Conservation (phyloP, 2,329 filamentous ascomycete genomes). For the Botrytis paeoniae region DNA sequence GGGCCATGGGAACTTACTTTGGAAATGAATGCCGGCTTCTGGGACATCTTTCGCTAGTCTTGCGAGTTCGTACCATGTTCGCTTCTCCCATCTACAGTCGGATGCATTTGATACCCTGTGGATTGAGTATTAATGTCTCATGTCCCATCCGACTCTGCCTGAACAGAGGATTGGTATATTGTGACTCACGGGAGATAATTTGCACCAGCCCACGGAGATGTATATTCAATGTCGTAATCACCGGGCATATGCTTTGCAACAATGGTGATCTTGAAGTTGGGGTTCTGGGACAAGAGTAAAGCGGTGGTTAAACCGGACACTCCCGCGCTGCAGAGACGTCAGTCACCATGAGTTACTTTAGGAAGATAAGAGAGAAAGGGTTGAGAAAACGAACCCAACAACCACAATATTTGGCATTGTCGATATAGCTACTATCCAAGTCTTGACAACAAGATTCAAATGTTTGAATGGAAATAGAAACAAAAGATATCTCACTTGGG, state of each 20-base stretch:
- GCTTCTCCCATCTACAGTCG: conserved; percentile 54
- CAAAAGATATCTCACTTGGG: not conserved
- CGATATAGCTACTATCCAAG: not conserved
- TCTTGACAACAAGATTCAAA: not conserved
- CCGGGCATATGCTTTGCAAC: conserved; percentile 89
- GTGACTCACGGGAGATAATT: conserved; percentile 68
- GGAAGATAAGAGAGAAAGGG: conserved; percentile 22
- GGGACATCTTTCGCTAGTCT: conserved; percentile 62
- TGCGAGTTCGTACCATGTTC: conserved; percentile 62
- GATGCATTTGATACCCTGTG: conserved; percentile 25
- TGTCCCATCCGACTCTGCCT: conserved; percentile 3
- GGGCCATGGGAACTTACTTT: conserved; percentile 46
- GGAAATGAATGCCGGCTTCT: conserved; percentile 78
- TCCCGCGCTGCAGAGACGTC: conserved; percentile 50
- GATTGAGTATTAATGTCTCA: conserved; percentile 34
- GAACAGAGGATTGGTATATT: conserved; percentile 1
- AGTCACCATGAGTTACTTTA: not conserved
- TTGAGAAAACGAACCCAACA: conserved; percentile 34
- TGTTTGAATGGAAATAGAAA: not conserved
- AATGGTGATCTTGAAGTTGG: conserved; percentile 61
- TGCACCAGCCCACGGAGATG: conserved; percentile 84
- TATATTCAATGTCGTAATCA: conserved; percentile 88
- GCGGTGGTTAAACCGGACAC: conserved; percentile 66
- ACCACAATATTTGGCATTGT: conserved; percentile 41
- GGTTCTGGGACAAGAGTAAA: conserved; percentile 56